Percentiles rank a stretch among this genome's conserved stretches.
phyloP scores from a whole-genome alignment of 2,329 filamentous ascomycete species.

The Colletotrichum sp. region DNA sequence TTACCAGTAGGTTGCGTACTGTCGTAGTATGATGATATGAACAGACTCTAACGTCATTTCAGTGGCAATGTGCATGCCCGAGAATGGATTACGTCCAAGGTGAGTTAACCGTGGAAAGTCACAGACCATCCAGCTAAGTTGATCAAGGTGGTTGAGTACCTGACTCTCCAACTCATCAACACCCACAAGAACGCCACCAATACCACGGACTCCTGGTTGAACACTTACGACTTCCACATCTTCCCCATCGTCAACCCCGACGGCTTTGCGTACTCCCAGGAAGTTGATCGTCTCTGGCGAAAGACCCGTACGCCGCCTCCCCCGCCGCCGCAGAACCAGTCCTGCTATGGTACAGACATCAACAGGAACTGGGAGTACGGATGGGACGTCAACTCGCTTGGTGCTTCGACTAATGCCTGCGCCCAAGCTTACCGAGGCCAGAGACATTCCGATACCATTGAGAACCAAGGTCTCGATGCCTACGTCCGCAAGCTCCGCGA shows the following conservation, averaged over 20 bases:
- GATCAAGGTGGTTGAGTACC: slow-evolving; percentile 46
- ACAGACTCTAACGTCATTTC: neutral
- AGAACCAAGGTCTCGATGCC: slow-evolving; percentile 48
- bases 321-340: slow-evolving; percentile 33
- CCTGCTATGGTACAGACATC: slow-evolving; percentile 54
- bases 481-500: slow-evolving; percentile 35
- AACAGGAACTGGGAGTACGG: slow-evolving; percentile 60
- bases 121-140: neutral
- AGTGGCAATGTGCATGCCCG: slow-evolving; percentile 54
- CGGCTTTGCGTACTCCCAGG: slow-evolving; percentile 52
- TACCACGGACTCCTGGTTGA: slow-evolving; percentile 44
- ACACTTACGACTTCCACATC: slow-evolving; percentile 63
- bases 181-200: slow-evolving; percentile 35
- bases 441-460: slow-evolving; percentile 45
- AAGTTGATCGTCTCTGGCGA: slow-evolving; percentile 52
- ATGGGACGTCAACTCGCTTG: slow-evolving; percentile 47
- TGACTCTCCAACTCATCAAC: slow-evolving; percentile 51
- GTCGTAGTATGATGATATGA: fast-evolving
- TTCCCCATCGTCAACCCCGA: slow-evolving; percentile 56
- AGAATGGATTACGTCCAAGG: slow-evolving; percentile 58
- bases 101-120: slow-evolving; percentile 39
- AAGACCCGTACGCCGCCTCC: slow-evolving; percentile 54
- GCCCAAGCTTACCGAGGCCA: slow-evolving; percentile 48
- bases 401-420: slow-evolving; percentile 54
- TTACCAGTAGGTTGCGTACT: slow-evolving; percentile 36